phyloP scores from a whole-genome alignment of 345 rosid species.

The Eucalyptus pauciflora region DNA sequence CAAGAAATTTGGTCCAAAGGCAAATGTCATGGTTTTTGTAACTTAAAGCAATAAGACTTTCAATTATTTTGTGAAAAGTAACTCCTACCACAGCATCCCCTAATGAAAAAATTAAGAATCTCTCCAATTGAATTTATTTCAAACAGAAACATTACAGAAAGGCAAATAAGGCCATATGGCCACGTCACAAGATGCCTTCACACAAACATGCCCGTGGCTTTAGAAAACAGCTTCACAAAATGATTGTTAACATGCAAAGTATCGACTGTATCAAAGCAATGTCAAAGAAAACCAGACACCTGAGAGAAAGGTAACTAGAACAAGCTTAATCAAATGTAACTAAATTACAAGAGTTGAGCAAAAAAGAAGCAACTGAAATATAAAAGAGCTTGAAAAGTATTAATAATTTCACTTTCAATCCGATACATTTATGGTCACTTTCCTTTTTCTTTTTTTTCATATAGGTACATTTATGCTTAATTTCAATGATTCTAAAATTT shows the following conservation, averaged over 20 bases:
- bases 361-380: background rate
- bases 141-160: background rate
- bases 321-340: background rate
- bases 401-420: background rate
- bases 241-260: background rate
- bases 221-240: background rate
- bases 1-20: background rate
- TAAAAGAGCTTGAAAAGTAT: background rate
- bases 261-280: background rate
- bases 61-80: background rate
- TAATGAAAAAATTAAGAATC: background rate
- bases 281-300: background rate
- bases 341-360: background rate
- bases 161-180: background rate
- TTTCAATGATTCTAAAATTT: background rate
- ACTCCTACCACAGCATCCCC: background rate
- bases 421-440: background rate
- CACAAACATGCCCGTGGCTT: background rate
- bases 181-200: background rate
- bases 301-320: background rate
- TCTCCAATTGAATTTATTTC: background rate
- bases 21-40: background rate
- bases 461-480: background rate
- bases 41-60: background rate
- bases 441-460: background rate